phyloP scores from a whole-genome alignment of 306 rosid genomes.

The Gynostemma pentaphyllum region DNA sequence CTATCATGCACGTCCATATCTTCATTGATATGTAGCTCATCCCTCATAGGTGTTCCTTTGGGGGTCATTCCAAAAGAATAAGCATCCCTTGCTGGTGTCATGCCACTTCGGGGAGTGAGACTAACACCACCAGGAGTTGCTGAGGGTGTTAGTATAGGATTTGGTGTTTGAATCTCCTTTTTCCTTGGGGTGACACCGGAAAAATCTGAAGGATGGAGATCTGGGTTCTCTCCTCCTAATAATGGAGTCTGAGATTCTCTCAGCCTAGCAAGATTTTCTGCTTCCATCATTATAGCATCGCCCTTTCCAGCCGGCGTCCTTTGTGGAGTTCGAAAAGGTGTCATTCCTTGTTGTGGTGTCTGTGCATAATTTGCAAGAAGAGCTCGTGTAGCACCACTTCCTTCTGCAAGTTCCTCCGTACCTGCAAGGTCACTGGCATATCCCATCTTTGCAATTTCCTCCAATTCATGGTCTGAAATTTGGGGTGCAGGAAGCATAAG shows the following conservation, averaged over 20 bases:
- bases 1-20: conserved; percentile 56
- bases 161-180: conserved; percentile 73
- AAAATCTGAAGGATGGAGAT: conserved; percentile 90
- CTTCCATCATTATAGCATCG: conserved; percentile 94
- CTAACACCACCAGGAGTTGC: conserved; percentile 78
- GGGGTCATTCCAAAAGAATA: conserved; percentile 69
- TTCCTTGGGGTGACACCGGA: conserved; percentile 93
- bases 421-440: conserved; percentile 80
- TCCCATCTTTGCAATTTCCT: conserved; percentile 94
- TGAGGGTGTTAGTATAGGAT: conserved; percentile 77
- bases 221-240: conserved; percentile 90
- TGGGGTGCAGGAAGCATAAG: conserved; percentile 96
- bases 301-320: conserved; percentile 93
- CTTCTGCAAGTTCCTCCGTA: conserved; percentile 57
- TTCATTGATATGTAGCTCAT: conserved; percentile 77
- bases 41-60: conserved; percentile 83
- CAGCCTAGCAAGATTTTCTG: conserved; percentile 86
- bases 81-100: conserved; percentile 89
- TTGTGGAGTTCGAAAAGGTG: conserved; percentile 80
- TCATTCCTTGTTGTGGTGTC: conserved; percentile 64
- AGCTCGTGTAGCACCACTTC: conserved; percentile 77
- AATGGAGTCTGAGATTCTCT: conserved; percentile 95
- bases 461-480: conserved; percentile 82
- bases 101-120: conserved; percentile 69
- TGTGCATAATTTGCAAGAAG: conserved; percentile 86